Conservation (phyloP, 2,329 filamentous ascomycete species). For the Dryadomyces sulphureus region DNA sequence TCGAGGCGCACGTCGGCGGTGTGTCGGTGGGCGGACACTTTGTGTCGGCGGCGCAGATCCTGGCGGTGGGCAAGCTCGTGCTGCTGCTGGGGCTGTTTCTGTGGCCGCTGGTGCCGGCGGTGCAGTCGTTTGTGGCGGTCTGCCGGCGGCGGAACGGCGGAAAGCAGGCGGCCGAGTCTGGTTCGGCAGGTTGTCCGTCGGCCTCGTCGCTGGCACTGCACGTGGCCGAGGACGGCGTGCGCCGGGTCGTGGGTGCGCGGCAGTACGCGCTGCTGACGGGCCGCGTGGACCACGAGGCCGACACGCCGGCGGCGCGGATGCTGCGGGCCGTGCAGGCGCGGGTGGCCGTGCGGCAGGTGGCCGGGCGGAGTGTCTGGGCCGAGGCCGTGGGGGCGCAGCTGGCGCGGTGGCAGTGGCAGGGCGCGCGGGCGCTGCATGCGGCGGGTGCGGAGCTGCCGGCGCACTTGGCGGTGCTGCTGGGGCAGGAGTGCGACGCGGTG, state of each 20-base stretch:
- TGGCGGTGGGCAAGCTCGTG: slow-evolving; percentile 37
- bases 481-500: slow-evolving; percentile 70
- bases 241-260: neutral
- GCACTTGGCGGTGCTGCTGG: slow-evolving; percentile 60
- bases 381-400: slow-evolving; percentile 59
- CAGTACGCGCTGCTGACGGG: slow-evolving; percentile 49
- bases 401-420: slow-evolving; percentile 66
- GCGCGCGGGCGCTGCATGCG: slow-evolving; percentile 47
- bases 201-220: slow-evolving; percentile 38
- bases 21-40: slow-evolving; percentile 42
- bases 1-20: slow-evolving; percentile 28
- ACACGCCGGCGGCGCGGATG: slow-evolving; percentile 73
- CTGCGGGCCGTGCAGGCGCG: slow-evolving; percentile 83
- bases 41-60: slow-evolving; percentile 25
- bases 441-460: slow-evolving; percentile 50
- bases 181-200: slow-evolving; percentile 31
- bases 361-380: slow-evolving; percentile 45
- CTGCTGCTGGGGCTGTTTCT: slow-evolving; percentile 37
- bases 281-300: slow-evolving; percentile 64
- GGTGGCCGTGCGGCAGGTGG: slow-evolving; percentile 70
- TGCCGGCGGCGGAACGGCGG: slow-evolving; percentile 7
- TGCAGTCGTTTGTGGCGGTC: neutral
- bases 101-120: slow-evolving; percentile 38
- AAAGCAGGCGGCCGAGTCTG: neutral
- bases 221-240: neutral